These are phyloP conservation scores for Penicillium sp. DNA, from an alignment of 2,329 filamentous ascomycete species.

Conservation along the genomic window DNA sequence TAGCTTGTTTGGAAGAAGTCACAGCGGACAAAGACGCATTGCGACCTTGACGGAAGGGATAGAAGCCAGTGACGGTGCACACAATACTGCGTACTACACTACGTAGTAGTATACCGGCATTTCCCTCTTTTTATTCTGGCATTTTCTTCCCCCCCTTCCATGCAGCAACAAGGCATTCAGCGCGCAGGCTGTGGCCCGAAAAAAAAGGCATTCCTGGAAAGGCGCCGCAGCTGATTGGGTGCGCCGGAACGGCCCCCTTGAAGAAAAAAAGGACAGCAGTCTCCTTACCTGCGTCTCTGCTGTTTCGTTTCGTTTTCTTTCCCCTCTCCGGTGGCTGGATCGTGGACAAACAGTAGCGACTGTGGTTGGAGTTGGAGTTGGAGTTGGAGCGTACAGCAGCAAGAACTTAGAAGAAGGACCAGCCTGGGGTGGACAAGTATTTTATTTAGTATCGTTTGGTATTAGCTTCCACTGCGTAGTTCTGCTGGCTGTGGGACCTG, in stretches of 20 bases:
- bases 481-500: neutral
- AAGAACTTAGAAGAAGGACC: neutral
- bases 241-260: neutral
- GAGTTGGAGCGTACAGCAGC: neutral
- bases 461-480: neutral
- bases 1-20: neutral
- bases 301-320: neutral
- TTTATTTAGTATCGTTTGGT: neutral
- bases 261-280: neutral
- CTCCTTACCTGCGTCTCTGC: neutral
- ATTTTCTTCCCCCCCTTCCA: neutral
- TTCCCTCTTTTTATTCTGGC: neutral
- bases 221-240: neutral
- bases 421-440: neutral
- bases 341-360: conserved; percentile 4
- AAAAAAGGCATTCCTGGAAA: neutral
- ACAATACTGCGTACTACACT: neutral
- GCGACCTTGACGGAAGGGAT: neutral
- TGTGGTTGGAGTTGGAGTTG: neutral
- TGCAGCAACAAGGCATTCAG: neutral
- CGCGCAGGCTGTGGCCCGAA: neutral
- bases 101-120: neutral
- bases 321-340: neutral
- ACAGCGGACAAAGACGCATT: neutral
- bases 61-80: neutral